These are phyloP conservation scores for Sporothrix dimorphospora DNA, from an alignment of 2,329 filamentous ascomycete species.

Conservation along the genomic window DNA sequence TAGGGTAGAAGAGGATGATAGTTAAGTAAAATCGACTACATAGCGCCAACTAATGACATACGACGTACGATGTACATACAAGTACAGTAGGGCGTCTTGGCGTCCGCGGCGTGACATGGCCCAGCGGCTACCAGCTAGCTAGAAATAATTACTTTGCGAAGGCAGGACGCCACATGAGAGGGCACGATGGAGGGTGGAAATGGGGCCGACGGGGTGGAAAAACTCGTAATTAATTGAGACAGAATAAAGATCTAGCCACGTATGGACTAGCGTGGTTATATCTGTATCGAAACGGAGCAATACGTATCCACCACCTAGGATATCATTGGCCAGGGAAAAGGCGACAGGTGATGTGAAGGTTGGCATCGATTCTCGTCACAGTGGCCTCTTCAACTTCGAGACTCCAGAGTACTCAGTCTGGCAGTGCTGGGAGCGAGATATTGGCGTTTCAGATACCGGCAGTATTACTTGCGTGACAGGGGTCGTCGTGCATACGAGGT, in stretches of 20 bases:
- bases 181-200: not conserved
- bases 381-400: not conserved
- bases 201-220: not conserved
- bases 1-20: not conserved
- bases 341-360: not conserved
- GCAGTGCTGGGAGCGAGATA: too few relatives aligned
- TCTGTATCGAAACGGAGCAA: not conserved
- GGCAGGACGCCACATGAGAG: not conserved
- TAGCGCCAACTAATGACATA: constrained; percentile 17
- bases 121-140: not conserved
- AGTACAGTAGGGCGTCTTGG: not conserved
- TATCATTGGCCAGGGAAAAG: not conserved
- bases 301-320: not conserved
- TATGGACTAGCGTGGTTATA: constrained; percentile 4
- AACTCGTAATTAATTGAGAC: not conserved
- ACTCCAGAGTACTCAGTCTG: not conserved
- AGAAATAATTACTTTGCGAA: not conserved
- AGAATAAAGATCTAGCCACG: not conserved
- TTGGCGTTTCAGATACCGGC: too few relatives aligned
- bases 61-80: too few relatives aligned
- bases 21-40: not conserved
- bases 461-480: too few relatives aligned
- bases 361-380: not conserved
- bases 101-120: not conserved
- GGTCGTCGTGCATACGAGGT: too few relatives aligned